Evolutionary conservation across 2,329 filamentous ascomycete genomes (phyloP), one percentile per base, ranked within the genome.

Genomic region (Aspergillus nomiae): DNA sequence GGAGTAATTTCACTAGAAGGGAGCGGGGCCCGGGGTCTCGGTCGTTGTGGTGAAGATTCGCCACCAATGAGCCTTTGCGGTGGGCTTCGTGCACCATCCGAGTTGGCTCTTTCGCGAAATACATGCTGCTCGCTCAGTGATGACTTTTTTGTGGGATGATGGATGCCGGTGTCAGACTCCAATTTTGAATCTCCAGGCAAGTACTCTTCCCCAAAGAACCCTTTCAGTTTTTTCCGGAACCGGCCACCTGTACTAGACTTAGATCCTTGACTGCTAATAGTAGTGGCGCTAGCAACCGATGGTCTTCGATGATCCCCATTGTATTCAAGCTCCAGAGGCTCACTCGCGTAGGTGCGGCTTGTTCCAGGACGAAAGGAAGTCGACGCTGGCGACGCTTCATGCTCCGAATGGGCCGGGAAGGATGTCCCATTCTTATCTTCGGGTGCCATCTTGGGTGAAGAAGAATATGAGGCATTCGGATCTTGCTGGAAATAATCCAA

Each of bases 1-100:
- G 95, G 95, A 45, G 96, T 95, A 62, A 99, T 93, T 78, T 98
- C 94, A 73, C 92, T 95, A 14, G 92, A 92, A 48, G 92, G 92
- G 58, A 93, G 84, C 14, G 94, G 93, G n/a, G 92, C 96, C 70
- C 90, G 86, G 55, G 94, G 92, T 69, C 92, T 86, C 32, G 91
- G 93, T 36, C 87, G 88, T 58, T 87, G 86, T 46, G 92, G 92
- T 59, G 94, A 96, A 53, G 84, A 85, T 59, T 80, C 76, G 61
- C 83, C 82, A 61, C 83, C 82, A 59, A 78, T 74, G 50, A 71
- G 64, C 10, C 73, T 68, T 32, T 80, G 79, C 48, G 81, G 73
- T 57, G 78, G 78, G 63, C 79, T 90, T 64, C 89, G 84, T 67
- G 89, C 89, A 70, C 90, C 86, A 73, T 95, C 88, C 58, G 94